Base-by-base conservation (phyloP, 805 yeast genomes). In the Candida endomychidarum region DNA sequence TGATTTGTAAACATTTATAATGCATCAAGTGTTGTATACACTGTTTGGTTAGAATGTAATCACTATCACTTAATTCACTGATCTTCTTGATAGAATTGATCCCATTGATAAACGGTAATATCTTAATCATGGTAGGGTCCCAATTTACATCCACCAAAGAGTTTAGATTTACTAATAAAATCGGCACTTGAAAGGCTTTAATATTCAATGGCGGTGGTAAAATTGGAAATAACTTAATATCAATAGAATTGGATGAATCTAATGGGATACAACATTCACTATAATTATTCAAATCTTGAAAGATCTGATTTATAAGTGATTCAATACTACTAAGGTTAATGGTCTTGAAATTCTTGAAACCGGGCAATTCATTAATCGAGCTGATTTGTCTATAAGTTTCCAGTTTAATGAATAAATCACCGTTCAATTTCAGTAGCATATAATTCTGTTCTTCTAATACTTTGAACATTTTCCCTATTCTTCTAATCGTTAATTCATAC, bases 101-200 rank as follows among this genome's bases (percentile, higher is more conserved):
- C 1, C 99, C 99, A 53, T 93, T 80, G 36, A 93, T 87, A 49
- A 72, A 84, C 0, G 96, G 96, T 8, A 87, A 63, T 17, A 93
- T 86, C 50, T 85, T 83, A 33, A 88, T 70, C 93, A 93, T 84
- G 2, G 98, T 91, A 1, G 97, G 97, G 60, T 93, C 99, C 97
- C 99, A 93, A 52, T 86, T 83, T 7, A 86, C 83, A 60, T 93
- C 99, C 30, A 87, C 81, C 46, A 93, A 69, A 26, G 76, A 66
- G 20, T 74, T 74, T 23, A 93, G 65, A 38, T 81, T 80, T 1
- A 93, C 96, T 0, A 91, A 82, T n/a, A 95, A 78, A 4, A 90
- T 78, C 0, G 99, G 99, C 0, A 93, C 99, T 58, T 91, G 96
- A 51, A 72, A 86, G 0, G 95, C 78, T 36, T 80, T 72, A 16